Evolutionary conservation across 169 alveolate species (phyloP), one percentile per base, ranked within the genome.

Genomic region (Plasmodium vivax): DNA sequence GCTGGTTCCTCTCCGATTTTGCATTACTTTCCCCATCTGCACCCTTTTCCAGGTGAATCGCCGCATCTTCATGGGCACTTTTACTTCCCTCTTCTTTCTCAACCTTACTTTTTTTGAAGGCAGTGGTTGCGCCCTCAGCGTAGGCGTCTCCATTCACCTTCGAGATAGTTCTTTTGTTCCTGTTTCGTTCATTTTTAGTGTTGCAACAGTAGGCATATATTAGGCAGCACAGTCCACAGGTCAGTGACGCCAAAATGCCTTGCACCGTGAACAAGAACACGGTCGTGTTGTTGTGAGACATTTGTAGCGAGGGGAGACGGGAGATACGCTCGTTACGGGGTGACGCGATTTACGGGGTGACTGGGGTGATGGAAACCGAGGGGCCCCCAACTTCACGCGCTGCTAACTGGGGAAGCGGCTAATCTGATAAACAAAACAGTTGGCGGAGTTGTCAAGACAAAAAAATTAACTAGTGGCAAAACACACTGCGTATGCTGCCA

Each of bases 181-280:
- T 77, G 12, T 80, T 80, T 58, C 75, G 77, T 34, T 41, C 34
- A 43, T 79, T 36, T 80, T 27, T 79, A 79, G 19, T 68, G 82
- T 88, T 88, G 54, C 85, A 88, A 41, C 94, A 74, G n/a, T 88
- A 88, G 9, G 84, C 82, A 80, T 88, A 88, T 51, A 88, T 62
- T 41, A 58, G 62, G 75, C 90, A 88, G 54, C 94, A 88, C n/a
- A 88, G 83, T n/a, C 94, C 83, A 41, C 94, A 88, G 5, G 94
- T 88, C 36, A 88, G n/a, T 38, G 85, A 80, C 4, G 94, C 94
- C 74, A 88, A 58, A 41, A 88, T 43, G 32, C 94, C 94, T 41
- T 88, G 94, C 14, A 80, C 90, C 16, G 94, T 88, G 47, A 88
- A 88, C 73, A 88, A 62, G 45, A 88, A 80, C 23, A 88, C 54